phyloP scores from a whole-genome alignment of 257 asterid genomes.

The Nicotiana attenuata region DNA sequence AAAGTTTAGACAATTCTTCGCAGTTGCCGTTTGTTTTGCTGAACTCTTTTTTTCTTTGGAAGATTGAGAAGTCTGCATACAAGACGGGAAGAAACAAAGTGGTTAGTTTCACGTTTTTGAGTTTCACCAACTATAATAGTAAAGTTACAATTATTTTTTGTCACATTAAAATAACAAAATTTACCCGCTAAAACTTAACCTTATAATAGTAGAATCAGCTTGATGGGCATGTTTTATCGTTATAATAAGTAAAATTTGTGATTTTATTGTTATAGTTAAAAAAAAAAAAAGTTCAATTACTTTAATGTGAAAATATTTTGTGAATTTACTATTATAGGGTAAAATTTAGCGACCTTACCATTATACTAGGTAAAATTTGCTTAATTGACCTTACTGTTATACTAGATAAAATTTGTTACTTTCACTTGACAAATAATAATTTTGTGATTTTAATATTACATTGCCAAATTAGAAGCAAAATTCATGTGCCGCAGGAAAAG shows the following conservation, averaged over 20 bases:
- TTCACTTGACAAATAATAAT: background rate
- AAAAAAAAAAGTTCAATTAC: background rate
- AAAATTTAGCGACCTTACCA: background rate
- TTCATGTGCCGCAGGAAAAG: background rate
- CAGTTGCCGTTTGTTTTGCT: too few relatives aligned
- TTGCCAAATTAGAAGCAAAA: background rate
- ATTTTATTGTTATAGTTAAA: background rate
- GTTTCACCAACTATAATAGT: too few relatives aligned
- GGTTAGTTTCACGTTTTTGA: too few relatives aligned
- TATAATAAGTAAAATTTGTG: background rate
- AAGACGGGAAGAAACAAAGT: too few relatives aligned
- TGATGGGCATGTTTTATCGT: too few relatives aligned
- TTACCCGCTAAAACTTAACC: too few relatives aligned
- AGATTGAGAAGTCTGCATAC: too few relatives aligned
- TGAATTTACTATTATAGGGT: background rate
- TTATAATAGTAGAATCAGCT: too few relatives aligned
- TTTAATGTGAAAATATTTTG: background rate
- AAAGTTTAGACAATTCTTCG: too few relatives aligned
- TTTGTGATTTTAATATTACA: background rate
- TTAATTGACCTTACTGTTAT: background rate
- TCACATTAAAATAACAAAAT: too few relatives aligned
- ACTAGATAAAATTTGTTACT: background rate
- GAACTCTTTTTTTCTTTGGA: too few relatives aligned
- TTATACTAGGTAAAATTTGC: background rate
- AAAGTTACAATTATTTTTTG: too few relatives aligned